These are phyloP conservation scores for Caryopteris hybrid DNA, from an alignment of 305 asterid species.

Conservation along the genomic window DNA sequence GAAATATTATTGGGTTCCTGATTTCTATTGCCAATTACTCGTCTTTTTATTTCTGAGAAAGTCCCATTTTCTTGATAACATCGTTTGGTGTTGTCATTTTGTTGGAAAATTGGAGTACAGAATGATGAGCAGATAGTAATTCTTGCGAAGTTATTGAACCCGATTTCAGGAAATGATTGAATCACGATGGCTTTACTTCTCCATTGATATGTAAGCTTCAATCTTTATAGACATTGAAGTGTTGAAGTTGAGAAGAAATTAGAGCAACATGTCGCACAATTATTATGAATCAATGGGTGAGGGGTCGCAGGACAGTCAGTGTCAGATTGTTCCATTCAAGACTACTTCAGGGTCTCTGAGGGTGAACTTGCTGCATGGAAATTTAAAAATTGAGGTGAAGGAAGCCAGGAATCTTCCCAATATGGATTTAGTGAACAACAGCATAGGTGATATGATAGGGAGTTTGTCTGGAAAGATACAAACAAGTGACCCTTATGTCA, in stretches of 20 bases:
- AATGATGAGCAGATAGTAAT: not conserved
- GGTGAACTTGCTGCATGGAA: conserved; percentile 64
- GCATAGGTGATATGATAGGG: conserved; percentile 50
- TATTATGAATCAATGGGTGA: conserved; percentile 49
- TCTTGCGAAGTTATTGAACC: not conserved
- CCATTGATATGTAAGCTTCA: not conserved
- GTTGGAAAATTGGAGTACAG: not conserved
- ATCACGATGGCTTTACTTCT: conserved; percentile 10
- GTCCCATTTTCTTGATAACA: not conserved
- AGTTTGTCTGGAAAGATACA: conserved; percentile 39
- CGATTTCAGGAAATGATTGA: conserved; percentile 16
- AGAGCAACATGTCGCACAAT: conserved; percentile 39
- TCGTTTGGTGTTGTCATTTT: not conserved
- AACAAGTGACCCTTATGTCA: conserved; percentile 92
- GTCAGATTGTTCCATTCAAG: conserved; percentile 55
- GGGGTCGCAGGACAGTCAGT: conserved; percentile 52
- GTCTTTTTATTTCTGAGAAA: not conserved
- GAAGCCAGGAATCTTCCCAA: conserved; percentile 74
- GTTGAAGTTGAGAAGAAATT: not conserved
- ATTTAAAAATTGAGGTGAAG: conserved; percentile 74
- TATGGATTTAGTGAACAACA: conserved; percentile 62
- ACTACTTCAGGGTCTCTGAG: conserved; percentile 48
- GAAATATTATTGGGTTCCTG: conserved; percentile 1
- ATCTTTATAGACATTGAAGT: not conserved
- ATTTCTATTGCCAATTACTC: not conserved